Evolutionary conservation across 2,329 filamentous ascomycete species (phyloP).

Genomic region (Colletotrichum chlorophyti): DNA sequence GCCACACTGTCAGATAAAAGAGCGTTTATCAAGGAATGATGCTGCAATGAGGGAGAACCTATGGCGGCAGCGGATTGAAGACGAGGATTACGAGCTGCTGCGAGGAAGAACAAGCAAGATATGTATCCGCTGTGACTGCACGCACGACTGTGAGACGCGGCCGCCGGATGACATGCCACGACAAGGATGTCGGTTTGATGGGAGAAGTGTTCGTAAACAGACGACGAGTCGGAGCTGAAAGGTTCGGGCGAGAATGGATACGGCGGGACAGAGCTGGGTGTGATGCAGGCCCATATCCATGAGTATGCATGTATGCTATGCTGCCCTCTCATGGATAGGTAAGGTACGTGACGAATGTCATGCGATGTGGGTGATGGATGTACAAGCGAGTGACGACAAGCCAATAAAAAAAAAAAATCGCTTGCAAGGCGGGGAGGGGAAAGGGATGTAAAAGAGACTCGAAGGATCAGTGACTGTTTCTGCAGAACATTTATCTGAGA

Average conservation of each 20-base stretch:
- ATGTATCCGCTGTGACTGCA: neutral
- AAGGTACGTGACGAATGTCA: no score
- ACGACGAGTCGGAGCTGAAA: slow-evolving; percentile 5
- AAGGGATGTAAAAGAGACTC: no score
- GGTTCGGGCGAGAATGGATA: no score
- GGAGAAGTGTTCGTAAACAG: neutral
- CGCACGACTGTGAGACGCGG: slow-evolving; percentile 15
- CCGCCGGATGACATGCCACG: slow-evolving; percentile 11
- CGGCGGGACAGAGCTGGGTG: no score
- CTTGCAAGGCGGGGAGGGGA: no score
- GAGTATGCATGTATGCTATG: no score
- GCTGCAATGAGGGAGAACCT: neutral
- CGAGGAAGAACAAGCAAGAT: no score
- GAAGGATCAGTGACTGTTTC: no score
- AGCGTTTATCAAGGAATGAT: neutral
- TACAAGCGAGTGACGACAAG: slow-evolving; percentile 9
- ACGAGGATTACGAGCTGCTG: neutral
- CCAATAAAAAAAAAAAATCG: no score
- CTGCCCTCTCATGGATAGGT: no score
- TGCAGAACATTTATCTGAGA: no score
- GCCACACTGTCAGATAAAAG: slow-evolving; percentile 2
- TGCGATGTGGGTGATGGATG: slow-evolving; percentile 2
- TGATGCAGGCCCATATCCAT: no score
- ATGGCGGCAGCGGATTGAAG: neutral
- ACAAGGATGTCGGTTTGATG: slow-evolving; percentile 13